Evolutionary conservation across 192 early-diverging fungal genomes (phyloP), one percentile per base, ranked within the genome.

Genomic region (Entomortierella parvispora): DNA sequence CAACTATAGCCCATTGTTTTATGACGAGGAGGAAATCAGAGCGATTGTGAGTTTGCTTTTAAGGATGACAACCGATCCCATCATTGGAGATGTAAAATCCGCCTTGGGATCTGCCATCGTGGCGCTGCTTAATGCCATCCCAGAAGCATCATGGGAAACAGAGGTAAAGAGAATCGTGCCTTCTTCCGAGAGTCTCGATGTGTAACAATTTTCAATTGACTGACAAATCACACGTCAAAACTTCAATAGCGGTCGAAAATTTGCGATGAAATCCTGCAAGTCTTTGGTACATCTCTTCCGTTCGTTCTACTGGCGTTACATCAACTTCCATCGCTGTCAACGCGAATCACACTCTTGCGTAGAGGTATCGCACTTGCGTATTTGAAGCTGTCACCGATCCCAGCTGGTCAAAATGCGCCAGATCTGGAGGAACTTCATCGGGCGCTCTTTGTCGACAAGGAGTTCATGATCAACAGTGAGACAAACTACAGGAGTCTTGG

Each of bases 51-150:
- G 23, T n/a, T 3, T 77, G 15, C 66, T 77, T 2, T 22, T 77
- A 0, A 68, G 66, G 20, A 68, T 77, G 46, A 77, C 74, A 1
- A 77, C 61, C 4, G 74, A 77, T 34, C 74, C 74, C 9, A 77
- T 77, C 25, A 64, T 77, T 68, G 74, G 74, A 9, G 74, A 68
- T 20, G 23, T 68, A 40, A 68, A 77, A 29, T 77, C 74, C 2
- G 18, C 53, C 9, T 20, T 77, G 29, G 74, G 74, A 18, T 50
- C 65, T 2, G 51, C 66, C n/a, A 45, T 77, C 26, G 74, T 48
- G 1, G 59, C 74, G 12, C 25, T 77, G 8, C 47, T 77, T 14
- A 65, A 68, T 20, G 44, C 61, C 12, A 59, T 77, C 15, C 74
- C 74, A 1, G 34, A 15, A 5, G 28, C 43, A 18, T 18, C n/a